These are phyloP conservation scores for Fraxinus latifolia DNA, from an alignment of 305 asterid genomes.

Conservation along the genomic window DNA sequence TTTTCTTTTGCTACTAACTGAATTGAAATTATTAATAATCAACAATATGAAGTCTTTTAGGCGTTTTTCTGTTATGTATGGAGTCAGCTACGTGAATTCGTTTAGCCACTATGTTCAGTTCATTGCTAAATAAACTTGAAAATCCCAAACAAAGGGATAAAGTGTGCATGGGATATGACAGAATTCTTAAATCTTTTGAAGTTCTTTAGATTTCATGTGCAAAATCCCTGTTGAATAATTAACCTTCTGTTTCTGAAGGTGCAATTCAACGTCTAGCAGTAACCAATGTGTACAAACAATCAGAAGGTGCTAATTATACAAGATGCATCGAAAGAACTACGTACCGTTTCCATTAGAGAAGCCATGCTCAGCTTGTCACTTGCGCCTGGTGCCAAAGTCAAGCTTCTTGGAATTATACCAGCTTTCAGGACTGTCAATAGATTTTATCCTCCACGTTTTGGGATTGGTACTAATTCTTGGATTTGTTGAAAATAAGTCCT, in stretches of 20 bases:
- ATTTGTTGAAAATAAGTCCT: background rate
- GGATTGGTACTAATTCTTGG: conserved; percentile 15
- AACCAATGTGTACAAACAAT: conserved; percentile 25
- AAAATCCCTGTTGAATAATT: background rate
- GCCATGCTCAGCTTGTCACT: conserved; percentile 28
- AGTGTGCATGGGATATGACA: background rate
- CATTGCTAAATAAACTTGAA: background rate
- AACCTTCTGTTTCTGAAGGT: background rate
- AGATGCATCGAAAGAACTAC: conserved; percentile 41
- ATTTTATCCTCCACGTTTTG: conserved; percentile 18
- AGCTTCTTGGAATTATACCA: conserved; percentile 39
- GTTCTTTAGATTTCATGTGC: background rate
- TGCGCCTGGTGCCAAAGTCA: conserved; percentile 31
- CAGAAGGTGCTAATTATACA: conserved; percentile 44
- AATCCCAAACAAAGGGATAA: background rate
- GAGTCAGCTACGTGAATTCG: background rate
- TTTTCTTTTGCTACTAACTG: background rate
- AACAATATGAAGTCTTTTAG: background rate
- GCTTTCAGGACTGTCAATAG: conserved; percentile 28
- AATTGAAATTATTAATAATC: background rate
- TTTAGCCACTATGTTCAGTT: background rate
- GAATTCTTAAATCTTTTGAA: background rate
- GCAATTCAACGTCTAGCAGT: background rate
- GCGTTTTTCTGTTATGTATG: background rate
- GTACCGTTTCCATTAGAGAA: conserved; percentile 21